A percentile compares a stretch with the other conserved stretches of the same genome.
These are phyloP conservation scores for Vitis hybrid DNA, from an alignment of 177 flowering plant genomes.

Conservation along the genomic window DNA sequence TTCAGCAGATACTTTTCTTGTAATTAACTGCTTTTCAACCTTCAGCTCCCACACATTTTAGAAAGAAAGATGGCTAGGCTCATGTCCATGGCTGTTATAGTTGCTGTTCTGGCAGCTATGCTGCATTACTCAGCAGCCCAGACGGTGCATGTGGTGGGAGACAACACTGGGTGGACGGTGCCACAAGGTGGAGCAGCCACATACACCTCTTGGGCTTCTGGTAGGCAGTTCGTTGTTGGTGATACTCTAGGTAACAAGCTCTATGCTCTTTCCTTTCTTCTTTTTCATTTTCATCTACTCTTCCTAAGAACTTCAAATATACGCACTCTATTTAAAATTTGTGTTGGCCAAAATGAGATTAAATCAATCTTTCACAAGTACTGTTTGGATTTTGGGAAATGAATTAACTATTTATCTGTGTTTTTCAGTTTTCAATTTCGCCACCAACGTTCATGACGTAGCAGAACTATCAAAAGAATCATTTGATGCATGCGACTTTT, in stretches of 20 bases:
- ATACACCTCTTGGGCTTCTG: constrained; percentile 28
- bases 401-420: neutral
- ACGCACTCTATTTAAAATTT: no score
- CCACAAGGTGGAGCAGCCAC: constrained; percentile 7
- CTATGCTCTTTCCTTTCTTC: neutral
- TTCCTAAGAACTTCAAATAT: no score
- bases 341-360: no score
- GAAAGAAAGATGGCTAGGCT: constrained; percentile 8
- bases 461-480: constrained; percentile 15
- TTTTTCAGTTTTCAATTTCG: constrained; percentile 26
- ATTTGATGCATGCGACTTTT: constrained; percentile 16
- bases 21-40: no score
- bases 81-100: neutral
- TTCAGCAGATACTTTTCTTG: no score
- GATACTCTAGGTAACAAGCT: constrained; percentile 25
- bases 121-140: constrained; percentile 21
- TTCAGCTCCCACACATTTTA: neutral
- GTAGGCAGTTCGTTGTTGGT: constrained; percentile 26
- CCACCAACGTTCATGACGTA: constrained; percentile 10
- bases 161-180: constrained; percentile 26
- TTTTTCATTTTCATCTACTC: neutral
- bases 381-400: neutral
- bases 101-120: constrained; percentile 1
- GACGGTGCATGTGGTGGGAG: constrained; percentile 41
- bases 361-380: neutral